phyloP scores from a whole-genome alignment of 371 early-diverging fungal species.

The Entomophthora muscae region DNA sequence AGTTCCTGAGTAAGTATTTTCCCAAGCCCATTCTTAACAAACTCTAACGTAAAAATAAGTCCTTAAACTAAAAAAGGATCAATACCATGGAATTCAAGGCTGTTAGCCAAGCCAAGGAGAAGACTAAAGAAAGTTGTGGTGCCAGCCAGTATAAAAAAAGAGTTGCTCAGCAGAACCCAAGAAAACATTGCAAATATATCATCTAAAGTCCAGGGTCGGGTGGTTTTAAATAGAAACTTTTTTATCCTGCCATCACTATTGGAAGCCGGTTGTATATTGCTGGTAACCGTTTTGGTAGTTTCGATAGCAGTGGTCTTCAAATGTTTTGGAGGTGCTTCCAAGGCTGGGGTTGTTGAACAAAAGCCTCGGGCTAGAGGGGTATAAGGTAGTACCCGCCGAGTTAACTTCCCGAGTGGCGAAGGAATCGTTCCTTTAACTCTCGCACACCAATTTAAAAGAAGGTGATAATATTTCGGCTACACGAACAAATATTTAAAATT shows the following conservation, averaged over 20 bases:
- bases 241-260: not conserved
- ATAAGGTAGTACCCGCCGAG: not conserved
- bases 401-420: not conserved
- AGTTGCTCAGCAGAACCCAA: slow-evolving; percentile 77
- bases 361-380: not conserved
- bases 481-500: not conserved
- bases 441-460: not conserved
- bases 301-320: not conserved
- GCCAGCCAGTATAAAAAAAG: slow-evolving; percentile 64
- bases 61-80: not conserved
- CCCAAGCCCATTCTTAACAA: slow-evolving; percentile 57
- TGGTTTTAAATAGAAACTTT: slow-evolving; percentile 29
- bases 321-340: not conserved
- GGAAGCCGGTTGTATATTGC: not conserved
- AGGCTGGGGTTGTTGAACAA: not conserved
- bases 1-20: slow-evolving; percentile 62
- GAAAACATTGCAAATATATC: slow-evolving; percentile 77
- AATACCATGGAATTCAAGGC: slow-evolving; percentile 76
- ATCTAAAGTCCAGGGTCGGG: slow-evolving; percentile 67
- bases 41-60: slow-evolving; percentile 9
- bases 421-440: not conserved
- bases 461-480: not conserved
- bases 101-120: slow-evolving; percentile 61
- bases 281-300: not conserved
- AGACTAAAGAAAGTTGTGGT: slow-evolving; percentile 83